Percentiles rank a stretch among this genome's conserved stretches.
Evolutionary conservation across 139 green algal genomes (phyloP).

Genomic region (Diplosphaera chodatii): DNA sequence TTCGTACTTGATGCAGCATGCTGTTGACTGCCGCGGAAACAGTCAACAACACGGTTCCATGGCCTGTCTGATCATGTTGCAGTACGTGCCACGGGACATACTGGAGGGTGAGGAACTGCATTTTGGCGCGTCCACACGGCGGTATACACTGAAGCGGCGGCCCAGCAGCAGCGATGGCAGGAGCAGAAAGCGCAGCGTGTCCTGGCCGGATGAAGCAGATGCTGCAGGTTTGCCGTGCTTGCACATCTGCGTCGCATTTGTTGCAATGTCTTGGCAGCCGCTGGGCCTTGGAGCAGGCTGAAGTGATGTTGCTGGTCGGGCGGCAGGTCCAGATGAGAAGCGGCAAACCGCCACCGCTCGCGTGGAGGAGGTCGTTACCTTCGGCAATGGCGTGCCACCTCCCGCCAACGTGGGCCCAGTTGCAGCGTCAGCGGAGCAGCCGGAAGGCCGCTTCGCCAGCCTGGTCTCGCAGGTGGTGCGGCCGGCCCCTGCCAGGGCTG

Average conservation of each 20-base stretch:
- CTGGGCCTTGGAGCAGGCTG: no score
- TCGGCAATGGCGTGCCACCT: no score
- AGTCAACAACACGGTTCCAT: no score
- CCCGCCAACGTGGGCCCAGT: background rate
- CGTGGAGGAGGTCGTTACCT: background rate
- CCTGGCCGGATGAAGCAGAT: background rate
- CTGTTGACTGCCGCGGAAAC: no score
- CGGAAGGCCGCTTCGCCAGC: background rate
- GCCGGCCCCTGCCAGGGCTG: no score
- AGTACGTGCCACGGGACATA: background rate
- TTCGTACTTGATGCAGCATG: no score
- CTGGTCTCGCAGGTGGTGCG: background rate
- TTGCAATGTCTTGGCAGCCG: background rate
- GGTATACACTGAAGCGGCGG: background rate
- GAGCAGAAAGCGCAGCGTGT: background rate
- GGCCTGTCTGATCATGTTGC: background rate
- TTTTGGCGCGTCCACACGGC: background rate
- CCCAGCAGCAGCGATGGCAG: background rate
- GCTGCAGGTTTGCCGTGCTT: background rate
- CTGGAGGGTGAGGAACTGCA: background rate
- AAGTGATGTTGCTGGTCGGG: no score
- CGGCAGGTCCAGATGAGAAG: background rate
- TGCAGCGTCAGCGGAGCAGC: background rate
- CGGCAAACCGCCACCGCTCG: background rate
- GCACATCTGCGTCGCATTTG: background rate